Evolutionary conservation across 192 early-diverging fungal species (phyloP), one percentile per base, ranked within the genome.

Genomic region (Coemansia sp.): DNA sequence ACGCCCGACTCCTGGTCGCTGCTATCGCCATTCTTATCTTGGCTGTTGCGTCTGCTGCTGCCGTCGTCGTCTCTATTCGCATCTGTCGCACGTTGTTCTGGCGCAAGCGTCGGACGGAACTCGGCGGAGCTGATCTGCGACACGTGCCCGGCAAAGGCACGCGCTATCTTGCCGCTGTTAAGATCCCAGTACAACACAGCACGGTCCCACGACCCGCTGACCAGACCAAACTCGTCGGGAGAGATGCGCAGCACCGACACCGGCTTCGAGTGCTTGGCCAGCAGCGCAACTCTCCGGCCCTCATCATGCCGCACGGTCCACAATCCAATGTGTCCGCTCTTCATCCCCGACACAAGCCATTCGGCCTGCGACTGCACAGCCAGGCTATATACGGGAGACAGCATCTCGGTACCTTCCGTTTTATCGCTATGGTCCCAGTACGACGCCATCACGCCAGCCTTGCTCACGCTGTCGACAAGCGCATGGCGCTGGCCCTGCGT

Each of bases 201-300:
- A 51, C 93, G 88, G 68, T 99, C 98, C 98, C 98, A 99, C 26
- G 96, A 94, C 6, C 97, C 98, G 72, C 93, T 97, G 55, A 97
- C 85, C 54, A 94, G 75, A 0, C 87, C 86, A 60, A 84, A 84
- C 71, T 98, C 94, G 43, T 91, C 94, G 2, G 93, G 92, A 10
- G 90, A 86, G 26, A 95, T 88, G 49, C 84, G 86, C 19, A 98
- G 69, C 1, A 90, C 87, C 0, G 96, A 96, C 5, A 98, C 96
- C 5, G 94, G 89, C 18, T 84, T 87, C 12, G 79, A 89, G 65
- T 99, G 98, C 56, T 90, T 85, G 37, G 86, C 74, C 40, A 99
- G 85, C 1, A 94, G 86, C 68, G 94, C 87, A 48, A 95, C 90
- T 45, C 93, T 91, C 36, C 86, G 86, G 6, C 97, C 98, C 82